Base-by-base conservation (phyloP, 1,284 basidiomycete genomes). In the Moesziomyces globuligerus region DNA sequence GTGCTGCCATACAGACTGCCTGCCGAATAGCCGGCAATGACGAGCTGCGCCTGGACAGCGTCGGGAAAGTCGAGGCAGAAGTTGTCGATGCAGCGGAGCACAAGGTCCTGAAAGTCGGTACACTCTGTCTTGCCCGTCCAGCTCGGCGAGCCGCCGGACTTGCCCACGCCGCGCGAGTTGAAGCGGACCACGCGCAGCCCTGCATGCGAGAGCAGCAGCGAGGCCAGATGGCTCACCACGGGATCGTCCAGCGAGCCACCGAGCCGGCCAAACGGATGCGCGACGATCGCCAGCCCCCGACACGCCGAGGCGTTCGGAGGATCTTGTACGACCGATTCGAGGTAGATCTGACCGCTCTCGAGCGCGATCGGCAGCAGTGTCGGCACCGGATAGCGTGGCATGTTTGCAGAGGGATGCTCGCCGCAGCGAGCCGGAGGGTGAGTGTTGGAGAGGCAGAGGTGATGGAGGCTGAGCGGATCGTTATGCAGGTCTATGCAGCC, bases 151-250 rank as follows among this genome's bases (percentile, higher is more conserved):
- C 68, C 72, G 13, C 45, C 44, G 7, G 59, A 65, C 20, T 61
- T 53, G 37, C 68, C 72, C 3, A 72, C 72, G 9, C 72, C 72
- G 32, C 72, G 50, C 20, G 72, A 67, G 48, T 74, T 73, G 66
- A 70, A 73, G 7, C 67, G 57, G 20, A 73, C 61, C 6, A 69
- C 66, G 8, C 62, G 53, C 9, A 66, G 43, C 11, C 61, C 41
- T 1, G 44, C 36, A n/a, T 65, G 47, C 7, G 57, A 49, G 7
- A 59, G 24, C 4, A 74, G 48, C 8, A 58, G 18, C 0, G 56
- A 51, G 1, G 64, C 48, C 13, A 74, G 36, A 20, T 60, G 53
- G 5, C 50, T 56, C 23, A 74, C 49, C 28, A 74, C 60, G 4
- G 69, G 64, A 34, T 74, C 72, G 46, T 72, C 68, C 11, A 68